phyloP scores from a whole-genome alignment of 2,329 filamentous ascomycete species.

The Aspergillus tamarii region DNA sequence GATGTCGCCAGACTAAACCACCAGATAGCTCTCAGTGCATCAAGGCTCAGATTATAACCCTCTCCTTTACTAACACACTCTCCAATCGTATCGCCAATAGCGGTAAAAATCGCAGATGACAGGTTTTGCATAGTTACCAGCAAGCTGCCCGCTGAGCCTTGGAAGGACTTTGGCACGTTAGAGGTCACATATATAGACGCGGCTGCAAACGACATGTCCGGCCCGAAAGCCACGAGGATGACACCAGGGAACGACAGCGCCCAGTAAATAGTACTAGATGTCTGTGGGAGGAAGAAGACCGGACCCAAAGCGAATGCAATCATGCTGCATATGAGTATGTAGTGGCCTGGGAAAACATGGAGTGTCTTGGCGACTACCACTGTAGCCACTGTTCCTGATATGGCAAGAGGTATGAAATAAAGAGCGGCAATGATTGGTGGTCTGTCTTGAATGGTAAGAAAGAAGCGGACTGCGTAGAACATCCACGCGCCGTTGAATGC shows the following conservation, averaged over 20 bases:
- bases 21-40: too few relatives aligned
- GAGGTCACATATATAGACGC: constrained; percentile 51
- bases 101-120: constrained; percentile 41
- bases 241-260: constrained; percentile 47
- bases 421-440: constrained; percentile 43
- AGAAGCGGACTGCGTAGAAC: constrained; percentile 41
- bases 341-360: constrained; percentile 12
- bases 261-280: constrained; percentile 36
- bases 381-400: constrained; percentile 7
- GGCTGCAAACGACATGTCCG: constrained; percentile 50
- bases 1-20: too few relatives aligned
- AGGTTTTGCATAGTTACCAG: constrained; percentile 51
- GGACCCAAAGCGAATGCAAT: not conserved
- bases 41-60: too few relatives aligned
- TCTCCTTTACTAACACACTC: not conserved
- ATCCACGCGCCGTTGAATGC: constrained; percentile 46
- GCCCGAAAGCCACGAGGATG: constrained; percentile 49
- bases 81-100: constrained; percentile 36
- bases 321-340: constrained; percentile 8
- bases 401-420: constrained; percentile 31
- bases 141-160: constrained; percentile 48
- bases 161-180: constrained; percentile 47
- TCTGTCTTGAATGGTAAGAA: constrained; percentile 36
- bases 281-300: constrained; percentile 8
- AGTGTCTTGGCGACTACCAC: constrained; percentile 5